phyloP scores from a whole-genome alignment of 768 basidiomycete genomes.

The Psilocybe tampanensis region DNA sequence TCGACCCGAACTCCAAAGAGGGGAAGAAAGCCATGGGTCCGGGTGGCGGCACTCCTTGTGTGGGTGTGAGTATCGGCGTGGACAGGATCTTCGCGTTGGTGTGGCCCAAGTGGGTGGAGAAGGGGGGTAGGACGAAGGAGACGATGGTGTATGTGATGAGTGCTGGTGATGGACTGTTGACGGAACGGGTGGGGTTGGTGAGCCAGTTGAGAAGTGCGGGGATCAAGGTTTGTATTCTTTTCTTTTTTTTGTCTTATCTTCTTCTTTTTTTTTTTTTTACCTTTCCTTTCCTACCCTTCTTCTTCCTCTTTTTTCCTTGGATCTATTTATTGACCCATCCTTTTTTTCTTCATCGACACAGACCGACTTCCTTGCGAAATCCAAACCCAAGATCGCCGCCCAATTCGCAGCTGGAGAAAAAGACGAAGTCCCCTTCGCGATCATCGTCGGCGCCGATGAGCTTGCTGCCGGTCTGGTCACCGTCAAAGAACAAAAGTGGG shows the following conservation, averaged over 20 bases:
- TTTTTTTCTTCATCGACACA: slow-evolving; percentile 27
- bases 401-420: slow-evolving; percentile 92
- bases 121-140: slow-evolving; percentile 80
- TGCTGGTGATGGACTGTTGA: slow-evolving; percentile 85
- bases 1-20: slow-evolving; percentile 34
- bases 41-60: slow-evolving; percentile 66
- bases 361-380: slow-evolving; percentile 93
- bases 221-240: slow-evolving; percentile 66
- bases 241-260: not conserved
- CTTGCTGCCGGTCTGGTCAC: slow-evolving; percentile 80
- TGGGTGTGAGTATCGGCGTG: slow-evolving; percentile 91
- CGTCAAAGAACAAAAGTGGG: slow-evolving; percentile 92
- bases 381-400: slow-evolving; percentile 82
- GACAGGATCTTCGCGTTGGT: slow-evolving; percentile 92
- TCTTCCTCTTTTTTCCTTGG: not conserved
- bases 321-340: no score
- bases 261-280: slow-evolving; percentile 3
- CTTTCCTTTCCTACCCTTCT: not conserved
- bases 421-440: slow-evolving; percentile 91
- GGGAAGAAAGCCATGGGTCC: slow-evolving; percentile 58
- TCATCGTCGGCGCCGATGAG: slow-evolving; percentile 90
- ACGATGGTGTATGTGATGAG: slow-evolving; percentile 95
- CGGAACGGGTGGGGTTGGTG: slow-evolving; percentile 81
- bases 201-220: slow-evolving; percentile 83
- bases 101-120: slow-evolving; percentile 84